phyloP scores from a whole-genome alignment of 768 basidiomycete genomes.

The Tricholoma terreum region DNA sequence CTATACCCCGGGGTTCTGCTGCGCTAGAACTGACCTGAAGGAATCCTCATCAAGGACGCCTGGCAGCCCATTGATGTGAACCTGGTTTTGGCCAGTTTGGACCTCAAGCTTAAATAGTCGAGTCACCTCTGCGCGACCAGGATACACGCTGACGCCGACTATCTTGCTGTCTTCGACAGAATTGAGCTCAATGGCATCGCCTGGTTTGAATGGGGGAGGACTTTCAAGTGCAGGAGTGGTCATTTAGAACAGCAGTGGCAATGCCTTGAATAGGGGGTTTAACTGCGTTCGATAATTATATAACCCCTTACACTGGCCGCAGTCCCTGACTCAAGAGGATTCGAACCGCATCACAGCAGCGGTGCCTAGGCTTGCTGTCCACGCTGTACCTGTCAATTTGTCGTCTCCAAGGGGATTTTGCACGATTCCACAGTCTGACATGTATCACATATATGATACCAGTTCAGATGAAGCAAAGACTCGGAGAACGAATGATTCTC shows the following conservation, averaged over 20 bases:
- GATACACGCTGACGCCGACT: slow-evolving; percentile 37
- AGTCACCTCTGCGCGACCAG: slow-evolving; percentile 40
- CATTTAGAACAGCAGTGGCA: too few species aligned
- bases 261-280: too few species aligned
- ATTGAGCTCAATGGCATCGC: slow-evolving; percentile 28
- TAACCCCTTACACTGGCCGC: background rate
- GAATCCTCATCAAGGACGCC: slow-evolving; percentile 36
- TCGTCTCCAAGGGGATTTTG: too few species aligned
- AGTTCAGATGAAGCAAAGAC: too few species aligned
- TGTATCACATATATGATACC: too few species aligned
- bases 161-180: slow-evolving; percentile 35
- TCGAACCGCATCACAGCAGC: too few species aligned
- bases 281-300: too few species aligned
- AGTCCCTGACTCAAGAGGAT: background rate
- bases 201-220: slow-evolving; percentile 14
- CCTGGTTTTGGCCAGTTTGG: slow-evolving; percentile 38
- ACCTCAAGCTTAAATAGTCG: slow-evolving; percentile 37
- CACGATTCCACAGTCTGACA: too few species aligned
- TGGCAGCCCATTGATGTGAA: slow-evolving; percentile 38
- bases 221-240: background rate
- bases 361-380: too few species aligned
- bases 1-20: background rate
- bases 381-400: too few species aligned
- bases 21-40: background rate
- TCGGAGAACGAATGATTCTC: too few species aligned